Conservation (phyloP, 768 basidiomycete species). For the Kwoniella europaea region DNA sequence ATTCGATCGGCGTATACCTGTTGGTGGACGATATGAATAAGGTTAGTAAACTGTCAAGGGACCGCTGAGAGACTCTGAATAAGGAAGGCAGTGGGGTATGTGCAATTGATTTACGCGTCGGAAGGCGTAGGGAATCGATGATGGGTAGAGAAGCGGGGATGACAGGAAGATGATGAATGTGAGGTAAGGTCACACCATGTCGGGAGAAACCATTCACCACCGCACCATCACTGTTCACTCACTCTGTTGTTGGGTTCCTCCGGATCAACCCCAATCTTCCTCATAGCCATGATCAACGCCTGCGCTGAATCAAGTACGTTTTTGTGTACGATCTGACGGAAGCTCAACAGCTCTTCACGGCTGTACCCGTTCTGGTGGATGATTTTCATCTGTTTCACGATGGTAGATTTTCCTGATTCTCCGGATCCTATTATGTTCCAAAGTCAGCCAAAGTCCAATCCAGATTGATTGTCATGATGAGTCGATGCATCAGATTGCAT, state of each 20-base stretch:
- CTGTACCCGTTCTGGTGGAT: conserved; percentile 92
- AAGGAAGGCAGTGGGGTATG: no score
- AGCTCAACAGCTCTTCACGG: conserved; percentile 73
- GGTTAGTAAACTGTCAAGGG: neutral
- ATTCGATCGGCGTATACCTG: conserved; percentile 60
- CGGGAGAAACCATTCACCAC: neutral
- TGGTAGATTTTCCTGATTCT: conserved; percentile 92
- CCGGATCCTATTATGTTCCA: conserved; percentile 71
- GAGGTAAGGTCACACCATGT: neutral
- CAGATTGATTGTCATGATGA: no score
- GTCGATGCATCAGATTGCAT: no score
- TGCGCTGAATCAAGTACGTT: conserved; percentile 87
- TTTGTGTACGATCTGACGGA: conserved; percentile 69
- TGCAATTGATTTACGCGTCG: no score
- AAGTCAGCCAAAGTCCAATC: neutral
- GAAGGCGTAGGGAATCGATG: no score
- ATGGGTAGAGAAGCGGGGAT: no score
- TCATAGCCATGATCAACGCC: conserved; percentile 80
- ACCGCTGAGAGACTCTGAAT: neutral
- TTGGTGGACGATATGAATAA: neutral
- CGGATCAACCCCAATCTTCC: conserved; percentile 81
- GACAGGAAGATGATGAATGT: no score
- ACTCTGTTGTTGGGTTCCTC: conserved; percentile 69
- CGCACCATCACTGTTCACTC: conserved; percentile 16
- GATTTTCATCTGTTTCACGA: conserved; percentile 99